Conservation (phyloP, 106 monocot genomes). For the Hemerocallis citrina region DNA sequence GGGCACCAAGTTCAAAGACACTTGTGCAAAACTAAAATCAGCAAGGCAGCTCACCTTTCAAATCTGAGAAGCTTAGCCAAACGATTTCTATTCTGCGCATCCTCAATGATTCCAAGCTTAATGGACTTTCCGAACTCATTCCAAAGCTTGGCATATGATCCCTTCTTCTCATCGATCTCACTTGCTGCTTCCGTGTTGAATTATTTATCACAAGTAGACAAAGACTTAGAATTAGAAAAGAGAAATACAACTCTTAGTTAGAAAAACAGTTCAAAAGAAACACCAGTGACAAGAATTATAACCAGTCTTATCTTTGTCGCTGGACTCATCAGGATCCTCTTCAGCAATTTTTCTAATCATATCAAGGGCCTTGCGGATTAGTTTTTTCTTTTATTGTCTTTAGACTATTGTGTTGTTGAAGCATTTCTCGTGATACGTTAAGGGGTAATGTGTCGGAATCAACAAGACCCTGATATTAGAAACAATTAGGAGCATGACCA, state of each 20-base stretch:
- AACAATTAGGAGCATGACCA: neutral
- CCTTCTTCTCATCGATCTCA: constrained; percentile 82
- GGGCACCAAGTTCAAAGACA: neutral
- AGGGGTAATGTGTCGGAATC: constrained; percentile 96
- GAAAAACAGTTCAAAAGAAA: neutral
- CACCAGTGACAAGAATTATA: neutral
- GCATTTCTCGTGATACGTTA: constrained; percentile 97
- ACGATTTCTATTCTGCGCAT: constrained; percentile 92
- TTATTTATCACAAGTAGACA: neutral
- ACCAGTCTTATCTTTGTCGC: constrained; percentile 64
- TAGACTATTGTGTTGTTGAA: constrained; percentile 93
- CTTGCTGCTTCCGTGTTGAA: constrained; percentile 42
- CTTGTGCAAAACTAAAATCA: neutral
- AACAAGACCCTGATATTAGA: constrained; percentile 71
- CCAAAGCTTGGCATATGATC: constrained; percentile 92
- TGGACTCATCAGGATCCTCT: constrained; percentile 90
- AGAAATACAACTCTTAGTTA: neutral
- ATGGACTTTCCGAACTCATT: constrained; percentile 98
- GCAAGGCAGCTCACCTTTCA: constrained; percentile 50
- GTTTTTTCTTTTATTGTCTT: constrained; percentile 99
- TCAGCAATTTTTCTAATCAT: constrained; percentile 92
- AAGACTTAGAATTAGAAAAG: neutral
- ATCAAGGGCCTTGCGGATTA: constrained; percentile 96
- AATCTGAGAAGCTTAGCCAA: constrained; percentile 97
- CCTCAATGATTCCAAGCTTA: constrained; percentile 97